Base-by-base conservation (phyloP, 495 filamentous ascomycete species). In the Bombardia bombarda region DNA sequence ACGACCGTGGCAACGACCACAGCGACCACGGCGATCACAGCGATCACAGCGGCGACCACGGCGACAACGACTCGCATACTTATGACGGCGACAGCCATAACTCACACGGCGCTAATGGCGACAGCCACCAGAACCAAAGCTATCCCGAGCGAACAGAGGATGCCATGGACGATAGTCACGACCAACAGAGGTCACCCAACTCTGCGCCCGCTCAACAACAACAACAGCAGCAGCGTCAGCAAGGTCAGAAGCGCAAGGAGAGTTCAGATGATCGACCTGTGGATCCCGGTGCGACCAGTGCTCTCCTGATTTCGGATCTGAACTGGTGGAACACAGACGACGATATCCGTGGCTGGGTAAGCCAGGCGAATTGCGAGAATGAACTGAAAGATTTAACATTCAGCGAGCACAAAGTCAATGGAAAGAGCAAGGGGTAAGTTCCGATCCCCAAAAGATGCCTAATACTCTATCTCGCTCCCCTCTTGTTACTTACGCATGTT, bases 241-340 rank as follows among this genome's bases (percentile, higher is more conserved):
- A 88, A 56, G 84, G 85, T 13, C 67, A 82, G 30, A 88, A 90
- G 67, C 79, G 85, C 36, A 87, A 86, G 61, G 82, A 85, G 44
- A 76, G 65, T 7, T 72, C 74, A 3, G 87, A 93, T 52, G 84
- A 89, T 37, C 73, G 87, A 22, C 82, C 79, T 1, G 64, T 86
- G 7, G 90, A 95, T 43, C 84, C 86, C 0, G 80, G 82, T 52
- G 88, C 92, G 3, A 90, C 87, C 0, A 80, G 77, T 10, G 88
- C 90, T 1, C 61, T 97, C 18, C 70, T 92, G 40, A 76, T 97
- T 34, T 86, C 85, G 5, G 92, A 98, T 32, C 70, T 98, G 10
- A 80, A 84, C 62, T 97, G 93, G 93, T 97, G 90, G 90, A 86
- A 81, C 21, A 96, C 84, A 12, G 92, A 98, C 51, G 92, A 98